Conservation (phyloP, 2,329 filamentous ascomycete species). For the Paecilomyces variotii region DNA sequence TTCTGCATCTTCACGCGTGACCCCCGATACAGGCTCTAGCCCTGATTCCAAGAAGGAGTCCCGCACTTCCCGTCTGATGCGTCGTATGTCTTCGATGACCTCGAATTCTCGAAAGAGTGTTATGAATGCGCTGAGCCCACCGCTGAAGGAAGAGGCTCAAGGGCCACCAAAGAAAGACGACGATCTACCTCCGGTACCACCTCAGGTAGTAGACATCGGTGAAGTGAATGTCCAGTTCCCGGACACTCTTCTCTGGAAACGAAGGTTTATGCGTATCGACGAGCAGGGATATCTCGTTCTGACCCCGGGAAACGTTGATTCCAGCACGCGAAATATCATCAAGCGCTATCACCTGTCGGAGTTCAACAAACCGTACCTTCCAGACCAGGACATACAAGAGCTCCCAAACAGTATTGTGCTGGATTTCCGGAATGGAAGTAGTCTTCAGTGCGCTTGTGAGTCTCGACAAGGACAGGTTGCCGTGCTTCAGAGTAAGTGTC, state of each 20-base stretch:
- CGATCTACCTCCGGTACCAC: constrained; percentile 15
- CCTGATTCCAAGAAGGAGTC: constrained; percentile 47
- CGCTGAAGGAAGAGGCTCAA: constrained; percentile 29
- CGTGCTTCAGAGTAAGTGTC: constrained; percentile 43
- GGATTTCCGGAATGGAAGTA: constrained; percentile 54
- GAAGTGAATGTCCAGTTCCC: constrained; percentile 97
- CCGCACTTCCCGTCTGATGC: constrained; percentile 55
- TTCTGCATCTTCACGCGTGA: constrained; percentile 29
- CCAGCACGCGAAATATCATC: constrained; percentile 51
- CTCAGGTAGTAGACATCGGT: constrained; percentile 62
- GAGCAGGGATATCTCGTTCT: constrained; percentile 75
- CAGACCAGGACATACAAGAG: constrained; percentile 87
- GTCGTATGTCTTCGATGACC: constrained; percentile 56
- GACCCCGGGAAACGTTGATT: constrained; percentile 58
- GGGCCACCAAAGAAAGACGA: constrained; percentile 21
- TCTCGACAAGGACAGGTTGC: constrained; percentile 46
- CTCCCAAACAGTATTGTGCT: constrained; percentile 74
- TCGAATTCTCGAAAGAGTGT: constrained; percentile 45
- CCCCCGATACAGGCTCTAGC: constrained; percentile 23
- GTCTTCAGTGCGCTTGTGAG: constrained; percentile 56
- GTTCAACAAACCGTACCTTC: constrained; percentile 69
- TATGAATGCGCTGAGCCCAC: constrained; percentile 26
- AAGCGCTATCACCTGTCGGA: constrained; percentile 83
- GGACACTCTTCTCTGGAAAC: constrained; percentile 93
- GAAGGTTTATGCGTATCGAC: constrained; percentile 79